A percentile compares a stretch with the other conserved stretches of the same genome.
These are phyloP conservation scores for Ogataea trehaloabstinens DNA, from an alignment of 805 yeast species.

Conservation along the genomic window DNA sequence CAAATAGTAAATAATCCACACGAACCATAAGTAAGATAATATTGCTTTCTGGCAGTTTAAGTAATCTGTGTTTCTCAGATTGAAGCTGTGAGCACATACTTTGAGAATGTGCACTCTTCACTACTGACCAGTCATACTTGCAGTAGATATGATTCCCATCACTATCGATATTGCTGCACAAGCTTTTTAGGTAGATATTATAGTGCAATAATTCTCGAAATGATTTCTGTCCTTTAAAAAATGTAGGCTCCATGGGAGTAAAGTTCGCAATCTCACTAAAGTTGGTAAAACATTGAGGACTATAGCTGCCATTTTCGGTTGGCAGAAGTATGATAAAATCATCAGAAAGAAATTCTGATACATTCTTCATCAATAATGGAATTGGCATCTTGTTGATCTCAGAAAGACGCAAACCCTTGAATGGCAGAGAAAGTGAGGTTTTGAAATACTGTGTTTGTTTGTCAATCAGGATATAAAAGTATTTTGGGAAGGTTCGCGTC, in stretches of 20 bases:
- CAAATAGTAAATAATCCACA: background rate
- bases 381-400: background rate
- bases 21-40: background rate
- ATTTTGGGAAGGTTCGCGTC: background rate
- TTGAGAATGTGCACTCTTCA: background rate
- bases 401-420: background rate
- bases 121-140: constrained; percentile 1
- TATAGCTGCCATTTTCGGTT: background rate
- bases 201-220: background rate
- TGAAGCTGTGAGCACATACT: background rate
- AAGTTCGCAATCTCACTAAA: background rate
- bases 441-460: background rate
- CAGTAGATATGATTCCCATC: background rate
- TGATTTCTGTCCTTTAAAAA: background rate
- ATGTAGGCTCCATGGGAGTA: background rate
- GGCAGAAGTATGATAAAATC: constrained; percentile 1
- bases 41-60: background rate
- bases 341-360: background rate
- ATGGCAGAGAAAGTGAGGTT: constrained; percentile 1
- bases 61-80: constrained; percentile 1
- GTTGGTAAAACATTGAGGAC: constrained; percentile 1
- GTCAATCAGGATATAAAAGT: background rate
- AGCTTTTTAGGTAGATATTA: background rate
- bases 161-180: background rate
- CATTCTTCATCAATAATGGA: background rate